Evolutionary conservation across 192 early-diverging fungal genomes (phyloP).

Genomic region (Paraglomus brasilianum): DNA sequence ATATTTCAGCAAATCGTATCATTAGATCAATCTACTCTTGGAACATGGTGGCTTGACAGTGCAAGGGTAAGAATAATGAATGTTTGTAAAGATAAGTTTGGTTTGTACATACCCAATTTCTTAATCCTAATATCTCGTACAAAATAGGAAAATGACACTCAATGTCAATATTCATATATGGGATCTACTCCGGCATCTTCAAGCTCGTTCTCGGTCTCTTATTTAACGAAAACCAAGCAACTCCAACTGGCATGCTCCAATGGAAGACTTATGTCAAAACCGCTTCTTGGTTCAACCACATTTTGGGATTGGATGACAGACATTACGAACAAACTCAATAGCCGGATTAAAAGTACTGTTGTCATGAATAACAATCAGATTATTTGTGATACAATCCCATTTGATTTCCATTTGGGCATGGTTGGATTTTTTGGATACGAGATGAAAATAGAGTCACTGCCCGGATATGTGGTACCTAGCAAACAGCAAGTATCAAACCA

Average conservation of each 20-base stretch:
- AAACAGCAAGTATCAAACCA: slow-evolving; percentile 39
- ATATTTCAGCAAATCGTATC: slow-evolving; percentile 44
- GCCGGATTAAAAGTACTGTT: slow-evolving; percentile 21
- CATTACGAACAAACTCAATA: slow-evolving; percentile 36
- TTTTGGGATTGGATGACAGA: slow-evolving; percentile 72
- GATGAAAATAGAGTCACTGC: slow-evolving; percentile 81
- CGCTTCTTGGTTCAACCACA: slow-evolving; percentile 29
- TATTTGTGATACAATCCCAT: slow-evolving; percentile 28
- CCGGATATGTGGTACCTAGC: slow-evolving; percentile 41
- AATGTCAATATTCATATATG: slow-evolving; percentile 68
- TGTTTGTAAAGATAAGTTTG: no score
- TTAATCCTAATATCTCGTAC: neutral
- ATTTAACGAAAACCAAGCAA: neutral
- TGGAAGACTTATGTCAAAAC: slow-evolving; percentile 1
- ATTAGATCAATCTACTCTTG: slow-evolving; percentile 33
- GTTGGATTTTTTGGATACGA: slow-evolving; percentile 94
- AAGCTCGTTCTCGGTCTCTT: slow-evolving; percentile 32
- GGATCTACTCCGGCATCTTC: slow-evolving; percentile 36
- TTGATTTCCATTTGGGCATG: slow-evolving; percentile 79
- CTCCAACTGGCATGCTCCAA: slow-evolving; percentile 3
- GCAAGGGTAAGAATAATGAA: slow-evolving; percentile 36
- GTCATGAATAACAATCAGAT: slow-evolving; percentile 29
- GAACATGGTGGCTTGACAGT: slow-evolving; percentile 68
- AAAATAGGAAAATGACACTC: slow-evolving; percentile 35
- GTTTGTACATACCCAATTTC: no score